These are phyloP conservation scores for Crucihimalaya himalaica DNA, from an alignment of 345 rosid species.

Conservation along the genomic window DNA sequence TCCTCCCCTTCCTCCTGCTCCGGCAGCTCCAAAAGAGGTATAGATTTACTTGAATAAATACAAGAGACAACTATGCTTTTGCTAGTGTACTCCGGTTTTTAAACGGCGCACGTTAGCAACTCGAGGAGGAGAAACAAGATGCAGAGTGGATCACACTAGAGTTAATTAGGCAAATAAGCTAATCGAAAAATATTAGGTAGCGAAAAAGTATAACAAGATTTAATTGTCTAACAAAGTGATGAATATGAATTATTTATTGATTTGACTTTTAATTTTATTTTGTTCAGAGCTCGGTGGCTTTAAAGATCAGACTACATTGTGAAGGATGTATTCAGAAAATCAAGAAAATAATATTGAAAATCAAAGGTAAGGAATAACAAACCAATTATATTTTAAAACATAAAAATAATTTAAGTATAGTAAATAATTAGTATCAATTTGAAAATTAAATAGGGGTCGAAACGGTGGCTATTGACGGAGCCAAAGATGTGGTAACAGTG, in stretches of 20 bases:
- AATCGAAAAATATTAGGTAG: constrained; percentile 6
- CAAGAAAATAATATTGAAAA: constrained; percentile 46
- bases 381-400: neutral
- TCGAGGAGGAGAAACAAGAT: neutral
- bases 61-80: constrained; percentile 10
- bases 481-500: constrained; percentile 69
- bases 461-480: constrained; percentile 53
- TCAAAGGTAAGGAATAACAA: constrained; percentile 45
- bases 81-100: neutral
- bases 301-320: constrained; percentile 67
- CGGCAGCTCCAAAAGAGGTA: constrained; percentile 37
- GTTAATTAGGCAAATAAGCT: constrained; percentile 1
- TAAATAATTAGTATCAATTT: neutral
- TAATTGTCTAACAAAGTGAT: neutral
- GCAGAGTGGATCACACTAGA: constrained; percentile 9
- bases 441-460: constrained; percentile 54
- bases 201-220: neutral
- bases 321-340: constrained; percentile 69
- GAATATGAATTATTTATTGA: neutral
- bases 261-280: neutral
- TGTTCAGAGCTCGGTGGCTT: constrained; percentile 52
- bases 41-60: constrained; percentile 1
- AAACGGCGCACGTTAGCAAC: constrained; percentile 4
- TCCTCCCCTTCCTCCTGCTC: constrained; percentile 40
- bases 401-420: neutral